Evolutionary conservation across 2,329 filamentous ascomycete genomes (phyloP), one percentile per base, ranked within the genome.

Genomic region (Didymella pinodella): DNA sequence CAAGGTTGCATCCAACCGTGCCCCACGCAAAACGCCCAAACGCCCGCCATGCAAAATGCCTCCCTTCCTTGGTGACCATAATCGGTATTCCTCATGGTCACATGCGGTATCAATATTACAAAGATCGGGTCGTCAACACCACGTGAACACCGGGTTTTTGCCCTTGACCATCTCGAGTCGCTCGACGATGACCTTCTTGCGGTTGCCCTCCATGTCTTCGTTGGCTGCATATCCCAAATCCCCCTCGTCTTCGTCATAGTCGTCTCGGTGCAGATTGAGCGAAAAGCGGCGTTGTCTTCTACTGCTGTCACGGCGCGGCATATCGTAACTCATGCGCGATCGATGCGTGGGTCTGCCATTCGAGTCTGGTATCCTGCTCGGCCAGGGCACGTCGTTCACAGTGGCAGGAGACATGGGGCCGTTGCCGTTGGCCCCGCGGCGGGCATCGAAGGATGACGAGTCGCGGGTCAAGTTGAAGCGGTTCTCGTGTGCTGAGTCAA

Each of bases 171-270:
- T 91, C 82, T 99, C 95, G 58, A 99, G 80, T 63, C 95, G 85
- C 82, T 99, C 95, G 47, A 99, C 93, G 82, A 99, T 98, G 47
- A 99, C 95, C 78, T 95, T 96, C 69, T 93, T 86, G 75, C 90
- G 88, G 71, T 93, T 91, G 12, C 91, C 91, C 78, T 98, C 95
- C 86, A 96, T 92, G 26, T 92, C 95, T 75, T 94, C 92, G 0
- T 95, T 95, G 0, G 93, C 94, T 11, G 93, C 92, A 78, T 96
- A 99, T 10, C 95, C 95, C 28, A 99, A 80, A 77, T 99, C 95
- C 0, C 95, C 95, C 70, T 97, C 93, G 7, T 93, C 83, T 67
- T 96, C 71, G 7, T 70, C 91, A 32, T 71, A 68, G 14, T 64
- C 63, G 36, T 68, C 65, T 73, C 81, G 74, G 49, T 78, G 74